Evolutionary conservation across 2,329 filamentous ascomycete species (phyloP).

Genomic region (Cadophora luteo-olivacea): DNA sequence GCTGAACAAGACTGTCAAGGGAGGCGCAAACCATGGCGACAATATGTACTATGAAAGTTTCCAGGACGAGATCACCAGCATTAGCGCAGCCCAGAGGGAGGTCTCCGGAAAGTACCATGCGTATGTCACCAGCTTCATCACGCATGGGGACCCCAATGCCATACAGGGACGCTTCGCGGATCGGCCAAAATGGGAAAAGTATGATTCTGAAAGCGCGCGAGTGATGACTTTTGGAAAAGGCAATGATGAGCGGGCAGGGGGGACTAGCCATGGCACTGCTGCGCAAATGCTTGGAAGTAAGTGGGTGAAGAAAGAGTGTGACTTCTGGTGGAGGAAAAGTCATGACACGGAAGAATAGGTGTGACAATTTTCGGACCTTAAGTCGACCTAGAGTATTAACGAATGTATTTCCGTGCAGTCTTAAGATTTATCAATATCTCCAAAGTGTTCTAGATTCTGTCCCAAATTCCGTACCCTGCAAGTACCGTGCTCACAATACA

Average conservation of each 20-base stretch:
- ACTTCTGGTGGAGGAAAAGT: constrained; percentile 52
- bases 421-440: neutral
- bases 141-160: constrained; percentile 34
- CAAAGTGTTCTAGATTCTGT: constrained; percentile 34
- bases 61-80: constrained; percentile 38
- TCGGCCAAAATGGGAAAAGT: constrained; percentile 43
- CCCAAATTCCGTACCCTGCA: constrained; percentile 67
- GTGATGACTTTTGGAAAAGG: constrained; percentile 55
- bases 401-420: neutral
- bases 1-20: constrained; percentile 45
- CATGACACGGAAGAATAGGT: constrained; percentile 29
- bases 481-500: constrained; percentile 69
- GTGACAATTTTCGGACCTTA: neutral
- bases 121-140: constrained; percentile 38
- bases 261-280: constrained; percentile 45
- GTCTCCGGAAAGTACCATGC: constrained; percentile 35
- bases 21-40: constrained; percentile 51
- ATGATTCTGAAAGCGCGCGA: constrained; percentile 41
- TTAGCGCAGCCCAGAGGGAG: constrained; percentile 32
- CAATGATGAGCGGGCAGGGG: constrained; percentile 56
- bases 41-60: constrained; percentile 54
- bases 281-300: constrained; percentile 50
- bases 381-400: neutral
- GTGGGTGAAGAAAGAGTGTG: constrained; percentile 52
- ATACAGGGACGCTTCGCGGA: constrained; percentile 42